phyloP scores from a whole-genome alignment of 2,329 filamentous ascomycete species.

The Bretziella fagacearum region DNA sequence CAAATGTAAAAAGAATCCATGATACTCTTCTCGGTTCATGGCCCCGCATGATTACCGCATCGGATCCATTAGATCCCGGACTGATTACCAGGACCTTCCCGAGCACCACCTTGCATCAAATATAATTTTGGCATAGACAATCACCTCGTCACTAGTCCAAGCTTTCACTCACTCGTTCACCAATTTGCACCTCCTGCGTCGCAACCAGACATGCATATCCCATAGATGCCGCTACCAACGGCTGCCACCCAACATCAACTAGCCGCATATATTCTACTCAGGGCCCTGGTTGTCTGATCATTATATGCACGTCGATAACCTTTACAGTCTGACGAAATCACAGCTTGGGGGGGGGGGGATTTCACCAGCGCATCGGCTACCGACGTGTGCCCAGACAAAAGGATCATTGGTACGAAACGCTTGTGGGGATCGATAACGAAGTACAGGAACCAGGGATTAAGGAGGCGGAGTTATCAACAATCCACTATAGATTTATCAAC shows the following conservation, averaged over 20 bases:
- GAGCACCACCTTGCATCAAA: neutral
- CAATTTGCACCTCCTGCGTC: neutral
- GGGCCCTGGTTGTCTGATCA: neutral
- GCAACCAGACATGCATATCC: neutral
- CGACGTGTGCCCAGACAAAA: slow-evolving; percentile 3
- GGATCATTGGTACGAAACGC: neutral
- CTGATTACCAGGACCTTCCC: neutral
- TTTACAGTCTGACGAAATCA: neutral
- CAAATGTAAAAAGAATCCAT: no score
- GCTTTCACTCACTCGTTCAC: neutral
- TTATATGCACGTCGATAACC: neutral
- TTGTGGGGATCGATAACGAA: neutral
- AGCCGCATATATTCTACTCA: neutral
- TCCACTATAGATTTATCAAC: neutral
- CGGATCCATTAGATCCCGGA: neutral
- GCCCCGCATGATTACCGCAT: neutral
- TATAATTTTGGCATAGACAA: neutral
- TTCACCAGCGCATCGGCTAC: no score
- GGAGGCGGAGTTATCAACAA: neutral
- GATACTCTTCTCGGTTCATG: neutral
- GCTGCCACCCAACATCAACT: neutral
- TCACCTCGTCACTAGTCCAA: neutral
- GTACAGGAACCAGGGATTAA: neutral
- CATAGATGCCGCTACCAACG: neutral
- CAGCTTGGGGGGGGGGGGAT: no score